A percentile compares a stretch with the other conserved stretches of the same genome.
Evolutionary conservation across 2,329 filamentous ascomycete species (phyloP).

Genomic region (Incumbomyces delicatus): DNA sequence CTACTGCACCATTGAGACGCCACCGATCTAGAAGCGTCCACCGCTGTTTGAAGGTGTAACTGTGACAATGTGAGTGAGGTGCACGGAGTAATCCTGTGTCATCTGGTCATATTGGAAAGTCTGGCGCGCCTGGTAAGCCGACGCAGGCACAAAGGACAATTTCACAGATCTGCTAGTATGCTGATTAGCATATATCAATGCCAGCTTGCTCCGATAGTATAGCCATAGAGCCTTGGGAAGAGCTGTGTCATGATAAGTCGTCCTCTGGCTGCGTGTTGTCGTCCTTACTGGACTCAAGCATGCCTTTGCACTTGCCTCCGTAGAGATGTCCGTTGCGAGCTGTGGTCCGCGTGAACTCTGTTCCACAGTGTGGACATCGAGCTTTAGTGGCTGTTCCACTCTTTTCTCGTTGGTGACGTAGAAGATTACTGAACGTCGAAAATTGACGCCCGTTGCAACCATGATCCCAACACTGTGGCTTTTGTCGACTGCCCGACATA

Average conservation of each 20-base stretch:
- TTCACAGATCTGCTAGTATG: too few species aligned
- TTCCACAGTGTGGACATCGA: slow-evolving; percentile 80
- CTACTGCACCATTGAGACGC: too few species aligned
- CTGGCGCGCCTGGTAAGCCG: too few species aligned
- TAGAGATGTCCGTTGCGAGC: slow-evolving; percentile 77
- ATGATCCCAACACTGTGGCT: slow-evolving; percentile 94
- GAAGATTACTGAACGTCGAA: slow-evolving; percentile 88
- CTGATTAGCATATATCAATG: too few species aligned
- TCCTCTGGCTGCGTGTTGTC: neutral
- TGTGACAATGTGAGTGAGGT: too few species aligned
- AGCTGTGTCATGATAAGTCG: neutral
- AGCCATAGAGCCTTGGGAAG: too few species aligned
- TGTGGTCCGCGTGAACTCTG: slow-evolving; percentile 81
- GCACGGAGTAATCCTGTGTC: too few species aligned
- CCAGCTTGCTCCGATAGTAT: too few species aligned
- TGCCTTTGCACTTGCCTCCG: slow-evolving; percentile 83
- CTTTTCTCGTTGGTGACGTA: slow-evolving; percentile 89
- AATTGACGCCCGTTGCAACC: slow-evolving; percentile 94
- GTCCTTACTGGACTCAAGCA: slow-evolving; percentile 7
- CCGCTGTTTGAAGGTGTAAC: too few species aligned
- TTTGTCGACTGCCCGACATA: slow-evolving; percentile 50
- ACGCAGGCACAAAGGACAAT: too few species aligned
- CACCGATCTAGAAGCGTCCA: too few species aligned
- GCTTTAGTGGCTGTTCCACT: slow-evolving; percentile 84
- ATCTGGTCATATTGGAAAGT: too few species aligned